These are phyloP conservation scores for Ganoderma boninense DNA, from an alignment of 1,284 basidiomycete species.

Conservation along the genomic window DNA sequence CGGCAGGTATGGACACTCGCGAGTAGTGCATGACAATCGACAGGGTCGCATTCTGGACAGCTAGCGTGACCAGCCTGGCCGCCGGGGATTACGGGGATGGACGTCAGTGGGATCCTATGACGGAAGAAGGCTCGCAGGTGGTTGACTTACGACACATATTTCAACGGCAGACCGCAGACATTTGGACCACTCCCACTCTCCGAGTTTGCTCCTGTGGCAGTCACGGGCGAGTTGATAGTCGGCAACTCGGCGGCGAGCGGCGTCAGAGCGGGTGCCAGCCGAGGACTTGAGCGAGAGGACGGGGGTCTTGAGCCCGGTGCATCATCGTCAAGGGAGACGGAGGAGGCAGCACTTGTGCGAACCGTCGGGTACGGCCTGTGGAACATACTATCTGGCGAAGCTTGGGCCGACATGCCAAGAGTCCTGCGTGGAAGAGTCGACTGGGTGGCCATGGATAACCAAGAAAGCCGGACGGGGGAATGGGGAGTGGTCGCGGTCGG, in stretches of 20 bases:
- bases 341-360: conserved; percentile 45
- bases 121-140: neutral
- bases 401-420: conserved; percentile 40
- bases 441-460: conserved; percentile 28
- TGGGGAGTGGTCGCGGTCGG: neutral
- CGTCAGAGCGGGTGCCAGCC: conserved; percentile 48
- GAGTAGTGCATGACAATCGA: conserved; percentile 98
- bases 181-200: conserved; percentile 44
- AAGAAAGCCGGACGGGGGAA: conserved; percentile 1
- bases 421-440: conserved; percentile 38
- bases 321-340: conserved; percentile 41
- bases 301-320: conserved; percentile 35
- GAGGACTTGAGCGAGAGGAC: conserved; percentile 41
- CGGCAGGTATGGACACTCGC: conserved; percentile 81
- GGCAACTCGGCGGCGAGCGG: conserved; percentile 39
- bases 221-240: conserved; percentile 27
- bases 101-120: neutral
- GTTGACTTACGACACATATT: conserved; percentile 67
- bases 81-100: conserved; percentile 9
- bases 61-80: conserved; percentile 86
- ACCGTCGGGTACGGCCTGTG: conserved; percentile 51
- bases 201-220: conserved; percentile 17
- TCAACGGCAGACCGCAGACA: conserved; percentile 64
- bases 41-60: conserved; percentile 95
- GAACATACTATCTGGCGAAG: conserved; percentile 47